Evolutionary conservation across 2,329 filamentous ascomycete genomes (phyloP).

Genomic region (Pseudodiploospora longispora): DNA sequence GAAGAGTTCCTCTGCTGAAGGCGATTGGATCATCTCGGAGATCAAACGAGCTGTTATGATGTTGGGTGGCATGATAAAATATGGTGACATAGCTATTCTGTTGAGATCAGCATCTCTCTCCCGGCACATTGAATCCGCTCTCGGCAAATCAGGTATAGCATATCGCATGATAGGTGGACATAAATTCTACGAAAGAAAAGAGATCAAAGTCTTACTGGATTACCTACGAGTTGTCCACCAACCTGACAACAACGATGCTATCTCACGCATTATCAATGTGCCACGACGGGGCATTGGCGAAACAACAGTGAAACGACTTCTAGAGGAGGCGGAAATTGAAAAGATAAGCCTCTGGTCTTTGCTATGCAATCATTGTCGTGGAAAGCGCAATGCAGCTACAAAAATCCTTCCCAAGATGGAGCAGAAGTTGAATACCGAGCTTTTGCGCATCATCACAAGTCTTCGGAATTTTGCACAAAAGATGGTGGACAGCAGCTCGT

Average conservation of each 20-base stretch:
- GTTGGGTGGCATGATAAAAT: slow-evolving; percentile 63
- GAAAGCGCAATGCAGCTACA: slow-evolving; percentile 38
- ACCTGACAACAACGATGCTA: slow-evolving; percentile 77
- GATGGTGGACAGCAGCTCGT: slow-evolving; percentile 18
- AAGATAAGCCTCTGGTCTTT: slow-evolving; percentile 68
- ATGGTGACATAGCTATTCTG: slow-evolving; percentile 77
- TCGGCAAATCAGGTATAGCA: slow-evolving; percentile 72
- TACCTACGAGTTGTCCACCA: slow-evolving; percentile 82
- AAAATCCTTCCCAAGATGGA: slow-evolving; percentile 43
- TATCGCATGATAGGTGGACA: slow-evolving; percentile 89
- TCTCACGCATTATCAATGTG: slow-evolving; percentile 76
- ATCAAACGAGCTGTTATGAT: slow-evolving; percentile 63
- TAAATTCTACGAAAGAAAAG: slow-evolving; percentile 84
- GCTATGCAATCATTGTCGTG: slow-evolving; percentile 49
- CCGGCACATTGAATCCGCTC: slow-evolving; percentile 72
- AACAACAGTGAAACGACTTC: slow-evolving; percentile 61
- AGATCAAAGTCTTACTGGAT: slow-evolving; percentile 81
- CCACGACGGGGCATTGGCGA: slow-evolving; percentile 78
- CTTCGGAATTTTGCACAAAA: slow-evolving; percentile 22
- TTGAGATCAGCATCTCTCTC: slow-evolving; percentile 80
- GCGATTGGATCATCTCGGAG: slow-evolving; percentile 81
- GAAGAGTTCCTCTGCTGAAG: slow-evolving; percentile 62
- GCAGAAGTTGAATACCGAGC: slow-evolving; percentile 42
- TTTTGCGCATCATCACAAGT: slow-evolving; percentile 35
- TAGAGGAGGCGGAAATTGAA: slow-evolving; percentile 67